Conservation (phyloP, 208 protist species). For the Herpetomonas tarakana region DNA sequence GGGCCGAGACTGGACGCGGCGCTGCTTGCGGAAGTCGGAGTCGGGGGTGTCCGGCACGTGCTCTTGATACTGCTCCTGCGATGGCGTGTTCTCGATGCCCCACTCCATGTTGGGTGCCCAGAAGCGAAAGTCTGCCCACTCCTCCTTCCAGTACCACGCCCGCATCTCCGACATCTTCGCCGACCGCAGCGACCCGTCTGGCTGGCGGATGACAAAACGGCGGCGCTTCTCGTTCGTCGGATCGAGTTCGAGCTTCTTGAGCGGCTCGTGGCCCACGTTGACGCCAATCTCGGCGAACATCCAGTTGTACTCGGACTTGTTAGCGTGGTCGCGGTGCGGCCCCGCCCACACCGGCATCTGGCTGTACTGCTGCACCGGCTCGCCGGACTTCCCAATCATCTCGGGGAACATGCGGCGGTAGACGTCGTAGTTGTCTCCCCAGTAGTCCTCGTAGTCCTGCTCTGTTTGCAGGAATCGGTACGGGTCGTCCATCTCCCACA, state of each 20-base stretch:
- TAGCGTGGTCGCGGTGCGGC: slow-evolving; percentile 88
- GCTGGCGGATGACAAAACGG: slow-evolving; percentile 91
- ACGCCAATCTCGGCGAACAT: slow-evolving; percentile 94
- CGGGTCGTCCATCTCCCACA: slow-evolving; percentile 95
- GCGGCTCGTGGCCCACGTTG: slow-evolving; percentile 90
- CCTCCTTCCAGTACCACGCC: slow-evolving; percentile 94
- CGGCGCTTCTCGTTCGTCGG: slow-evolving; percentile 92
- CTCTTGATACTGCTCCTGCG: slow-evolving; percentile 92
- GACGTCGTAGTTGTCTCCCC: slow-evolving; percentile 94
- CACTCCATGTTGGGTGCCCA: slow-evolving; percentile 94
- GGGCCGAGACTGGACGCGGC: slow-evolving; percentile 85
- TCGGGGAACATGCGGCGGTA: slow-evolving; percentile 93
- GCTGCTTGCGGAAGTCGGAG: slow-evolving; percentile 88
- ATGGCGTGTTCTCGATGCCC: slow-evolving; percentile 90
- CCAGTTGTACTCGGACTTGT: slow-evolving; percentile 93
- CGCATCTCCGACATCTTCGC: slow-evolving; percentile 96
- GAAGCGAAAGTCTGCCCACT: slow-evolving; percentile 94
- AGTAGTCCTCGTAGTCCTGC: slow-evolving; percentile 93
- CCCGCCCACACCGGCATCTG: slow-evolving; percentile 92
- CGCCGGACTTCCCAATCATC: slow-evolving; percentile 89
- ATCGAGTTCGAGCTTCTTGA: slow-evolving; percentile 92
- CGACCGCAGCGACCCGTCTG: slow-evolving; percentile 90
- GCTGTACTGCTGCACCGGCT: slow-evolving; percentile 93
- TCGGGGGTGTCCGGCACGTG: slow-evolving; percentile 90
- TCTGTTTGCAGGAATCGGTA: slow-evolving; percentile 94